Conservation (phyloP, 257 asterid species). For the Phtheirospermum japonicum region DNA sequence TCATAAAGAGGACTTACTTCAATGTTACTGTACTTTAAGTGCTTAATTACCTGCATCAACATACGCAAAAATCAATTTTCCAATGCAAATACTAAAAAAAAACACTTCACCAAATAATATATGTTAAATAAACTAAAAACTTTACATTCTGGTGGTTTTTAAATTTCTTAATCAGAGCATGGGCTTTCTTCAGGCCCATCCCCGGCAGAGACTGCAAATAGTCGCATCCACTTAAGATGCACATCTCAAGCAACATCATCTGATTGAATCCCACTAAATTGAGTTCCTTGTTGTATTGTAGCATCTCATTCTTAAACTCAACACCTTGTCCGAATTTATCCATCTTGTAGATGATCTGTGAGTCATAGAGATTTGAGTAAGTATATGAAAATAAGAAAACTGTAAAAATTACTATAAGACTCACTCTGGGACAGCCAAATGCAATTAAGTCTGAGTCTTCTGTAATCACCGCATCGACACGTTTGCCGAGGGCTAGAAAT, state of each 20-base stretch:
- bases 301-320: slow-evolving; percentile 58
- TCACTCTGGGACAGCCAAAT: slow-evolving; percentile 95
- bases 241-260: slow-evolving; percentile 93
- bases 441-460: slow-evolving; percentile 95
- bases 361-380: slow-evolving; percentile 20
- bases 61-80: slow-evolving; percentile 12
- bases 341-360: slow-evolving; percentile 94
- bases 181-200: slow-evolving; percentile 93
- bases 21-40: slow-evolving; percentile 62
- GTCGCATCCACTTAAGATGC: slow-evolving; percentile 97
- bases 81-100: slow-evolving; percentile 15
- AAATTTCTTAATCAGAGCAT: slow-evolving; percentile 71
- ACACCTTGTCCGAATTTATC: slow-evolving; percentile 98
- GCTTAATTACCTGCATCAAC: slow-evolving; percentile 74
- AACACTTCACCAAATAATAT: no score
- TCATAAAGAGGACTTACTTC: slow-evolving; percentile 70
- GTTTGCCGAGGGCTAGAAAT: slow-evolving; percentile 72
- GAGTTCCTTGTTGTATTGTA: slow-evolving; percentile 71
- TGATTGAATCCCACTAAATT: slow-evolving; percentile 71
- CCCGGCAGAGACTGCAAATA: slow-evolving; percentile 93
- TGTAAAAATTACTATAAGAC: slow-evolving; percentile 27
- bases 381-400: slow-evolving; percentile 14
- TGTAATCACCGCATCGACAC: slow-evolving; percentile 89
- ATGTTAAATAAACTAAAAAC: slow-evolving; percentile 6
- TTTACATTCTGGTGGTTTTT: slow-evolving; percentile 69